phyloP scores from a whole-genome alignment of 148 eudicot genomes.

The Fagopyrum esculentum region DNA sequence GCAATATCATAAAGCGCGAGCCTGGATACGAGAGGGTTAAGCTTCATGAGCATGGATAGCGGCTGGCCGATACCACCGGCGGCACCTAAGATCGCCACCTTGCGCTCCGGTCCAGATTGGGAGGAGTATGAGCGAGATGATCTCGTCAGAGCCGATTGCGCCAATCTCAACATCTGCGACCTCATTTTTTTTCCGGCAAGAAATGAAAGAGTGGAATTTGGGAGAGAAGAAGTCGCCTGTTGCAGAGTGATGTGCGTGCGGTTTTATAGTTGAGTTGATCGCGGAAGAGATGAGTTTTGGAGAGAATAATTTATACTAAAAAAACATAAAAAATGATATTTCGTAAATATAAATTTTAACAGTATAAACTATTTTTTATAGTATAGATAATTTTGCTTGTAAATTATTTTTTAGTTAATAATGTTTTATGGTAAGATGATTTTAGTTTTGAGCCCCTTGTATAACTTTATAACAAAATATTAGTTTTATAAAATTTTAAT shows the following conservation, averaged over 20 bases:
- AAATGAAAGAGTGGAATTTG: neutral
- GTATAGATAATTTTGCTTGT: too few relatives aligned
- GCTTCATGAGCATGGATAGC: slow-evolving; percentile 74
- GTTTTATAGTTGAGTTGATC: neutral
- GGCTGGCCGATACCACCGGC: slow-evolving; percentile 97
- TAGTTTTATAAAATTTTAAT: too few relatives aligned
- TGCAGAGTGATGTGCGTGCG: neutral
- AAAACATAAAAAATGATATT: too few relatives aligned
- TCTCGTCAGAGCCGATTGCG: slow-evolving; percentile 25
- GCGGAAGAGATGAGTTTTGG: too few relatives aligned
- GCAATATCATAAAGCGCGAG: slow-evolving; percentile 83
- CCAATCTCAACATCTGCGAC: slow-evolving; percentile 38
- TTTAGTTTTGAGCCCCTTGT: too few relatives aligned
- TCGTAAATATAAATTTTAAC: too few relatives aligned
- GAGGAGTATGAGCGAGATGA: slow-evolving; percentile 45
- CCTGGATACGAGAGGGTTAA: slow-evolving; percentile 70
- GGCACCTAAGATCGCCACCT: slow-evolving; percentile 74
- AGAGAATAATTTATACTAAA: too few relatives aligned
- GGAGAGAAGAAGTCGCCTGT: neutral
- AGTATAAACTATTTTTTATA: too few relatives aligned
- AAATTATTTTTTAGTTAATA: too few relatives aligned
- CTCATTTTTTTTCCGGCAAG: slow-evolving; percentile 15
- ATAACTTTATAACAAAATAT: too few relatives aligned
- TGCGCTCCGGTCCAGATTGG: slow-evolving; percentile 50
- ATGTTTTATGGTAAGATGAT: too few relatives aligned